Evolutionary conservation across 139 green algal genomes (phyloP), one percentile per base, ranked within the genome.

Genomic region (Mesotaenium endlicherianum): DNA sequence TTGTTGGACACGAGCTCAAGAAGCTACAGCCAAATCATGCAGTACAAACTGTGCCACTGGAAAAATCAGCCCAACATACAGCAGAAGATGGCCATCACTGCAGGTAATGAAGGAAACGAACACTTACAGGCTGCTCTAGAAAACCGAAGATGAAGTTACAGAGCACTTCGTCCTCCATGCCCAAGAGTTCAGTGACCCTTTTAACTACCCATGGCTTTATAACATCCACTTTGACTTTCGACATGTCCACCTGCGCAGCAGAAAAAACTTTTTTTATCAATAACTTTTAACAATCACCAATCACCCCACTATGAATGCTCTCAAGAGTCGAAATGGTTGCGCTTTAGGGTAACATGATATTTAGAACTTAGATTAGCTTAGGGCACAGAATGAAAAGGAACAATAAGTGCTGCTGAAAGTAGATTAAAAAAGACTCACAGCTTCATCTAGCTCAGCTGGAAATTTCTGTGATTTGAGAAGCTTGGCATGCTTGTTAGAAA

Each of bases 121-220:
- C 11, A 80, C 69, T 59, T 60, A 85, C 78, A 31, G 78, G 78
- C 30, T 75, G 58, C 1, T 97, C 94, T 40, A 98, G 78, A 49
- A 94, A 87, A 77, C 95, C 94, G 75, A 93, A 93, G n/a, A 98
- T 93, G 82, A 97, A 96, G 50, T 84, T 90, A 39, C 98, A 95
- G 1, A 99, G 88, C 36, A 99, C 94, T 39, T 98, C 95, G 86
- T 98, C 95, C 87, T 98, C 95, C 43, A 97, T 78, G 44, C 57
- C 91, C 67, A 99, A 89, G 40, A 98, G 84, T 90, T 98, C 93
- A 0, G 95, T 98, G 0, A 98, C 90, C 0, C 96, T 88, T 70
- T 94, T 94, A 3, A 91, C 91, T 11, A 98, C 95, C 96, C 96
- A 99, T 40, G 93, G 91, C 77, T 95, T 94, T 86, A 99, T 97